Evolutionary conservation across 2,329 filamentous ascomycete species (phyloP), one percentile per base, ranked within the genome.

Genomic region (Pleomassaria siparia): DNA sequence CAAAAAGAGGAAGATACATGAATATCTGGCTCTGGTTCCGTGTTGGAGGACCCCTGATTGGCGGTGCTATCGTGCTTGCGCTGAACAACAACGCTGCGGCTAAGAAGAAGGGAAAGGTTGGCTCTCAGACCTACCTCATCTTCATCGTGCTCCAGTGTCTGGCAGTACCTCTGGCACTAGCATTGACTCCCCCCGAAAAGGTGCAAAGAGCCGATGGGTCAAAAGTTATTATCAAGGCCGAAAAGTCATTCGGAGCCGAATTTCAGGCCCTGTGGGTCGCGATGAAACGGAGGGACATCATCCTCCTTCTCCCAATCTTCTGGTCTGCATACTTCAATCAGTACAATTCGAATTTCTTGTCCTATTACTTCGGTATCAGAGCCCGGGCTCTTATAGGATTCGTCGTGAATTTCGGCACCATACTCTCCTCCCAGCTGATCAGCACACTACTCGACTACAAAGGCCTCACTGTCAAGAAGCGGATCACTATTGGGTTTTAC

Each of bases 1-100:
- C 64, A 2, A 79, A 78, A 49, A 63, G 76, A 40, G 77, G 76
- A 2, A 69, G 63, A 30, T 79, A 77, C 46, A 71, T 77, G 63
- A 74, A 74, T 30, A 73, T 75, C 51, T 75, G 74, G 75, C 64
- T 76, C 2, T 77, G 74, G 72, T 80, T 79, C 52, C 71, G 79
- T 7, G 79, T 73, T 0, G 72, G 74, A 2, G 79, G 79, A 0
- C 77, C 76, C 36, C 63, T 80, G 1, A 47, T 79, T 0, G 76
- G 77, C 10, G 75, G 75, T 15, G 68, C 73, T 1, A 76, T 80
- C 39, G 72, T 76, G 0, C 63, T 80, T 15, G 74, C 61, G 1
- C 61, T 79, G 9, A 32, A 32, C 13, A 32, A 32, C 16, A 79
- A 79, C 41, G 58, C 54, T 3, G 43, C 47, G 2, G 55, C 59